These are phyloP conservation scores for Seiridium cupressi DNA, from an alignment of 2,329 filamentous ascomycete species.

Conservation along the genomic window DNA sequence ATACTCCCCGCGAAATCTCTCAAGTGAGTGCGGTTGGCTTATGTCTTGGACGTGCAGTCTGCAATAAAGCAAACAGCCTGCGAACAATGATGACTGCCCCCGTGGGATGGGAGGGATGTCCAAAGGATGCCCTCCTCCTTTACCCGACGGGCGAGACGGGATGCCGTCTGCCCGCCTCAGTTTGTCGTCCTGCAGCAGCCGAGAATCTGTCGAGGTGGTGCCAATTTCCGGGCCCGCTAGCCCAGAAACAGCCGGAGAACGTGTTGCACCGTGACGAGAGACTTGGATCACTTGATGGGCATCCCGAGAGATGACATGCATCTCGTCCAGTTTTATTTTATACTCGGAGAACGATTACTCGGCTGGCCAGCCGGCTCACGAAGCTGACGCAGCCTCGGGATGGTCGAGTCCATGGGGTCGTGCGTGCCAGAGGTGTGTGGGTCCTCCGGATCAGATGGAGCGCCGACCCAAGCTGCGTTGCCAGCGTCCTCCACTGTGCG, in stretches of 20 bases:
- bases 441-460: conserved; percentile 1
- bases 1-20: too few species aligned
- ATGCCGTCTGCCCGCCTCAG: background rate
- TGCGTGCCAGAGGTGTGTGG: conserved; percentile 2
- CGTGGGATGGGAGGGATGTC: background rate
- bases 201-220: background rate
- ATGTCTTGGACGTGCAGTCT: background rate
- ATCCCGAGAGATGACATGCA: background rate
- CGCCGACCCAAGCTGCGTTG: background rate
- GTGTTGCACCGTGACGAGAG: too few species aligned
- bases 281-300: background rate
- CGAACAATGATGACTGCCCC: background rate
- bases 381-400: background rate
- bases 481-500: background rate
- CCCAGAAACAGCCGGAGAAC: too few species aligned
- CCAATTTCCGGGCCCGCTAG: background rate
- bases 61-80: too few species aligned
- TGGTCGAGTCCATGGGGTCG: background rate
- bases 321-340: background rate
- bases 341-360: too few species aligned
- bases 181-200: background rate
- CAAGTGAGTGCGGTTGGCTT: too few species aligned
- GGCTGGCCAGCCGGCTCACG: background rate
- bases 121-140: background rate
- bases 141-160: conserved; percentile 5